Conservation (phyloP, 192 early-diverging fungal species). For the Rhizoclosmatium globosum region DNA sequence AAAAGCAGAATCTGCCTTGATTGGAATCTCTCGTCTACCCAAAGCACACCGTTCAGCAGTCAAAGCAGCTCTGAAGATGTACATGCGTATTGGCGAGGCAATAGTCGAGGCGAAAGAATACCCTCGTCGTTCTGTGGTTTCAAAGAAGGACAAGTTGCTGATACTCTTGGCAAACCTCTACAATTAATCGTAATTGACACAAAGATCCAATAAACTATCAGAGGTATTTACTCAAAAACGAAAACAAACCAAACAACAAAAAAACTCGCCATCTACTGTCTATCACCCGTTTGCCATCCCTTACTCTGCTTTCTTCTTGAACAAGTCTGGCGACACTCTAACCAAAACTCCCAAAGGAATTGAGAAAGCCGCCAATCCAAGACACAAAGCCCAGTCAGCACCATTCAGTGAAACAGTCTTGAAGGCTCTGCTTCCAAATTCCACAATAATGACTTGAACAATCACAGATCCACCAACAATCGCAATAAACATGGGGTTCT, state of each 20-base stretch:
- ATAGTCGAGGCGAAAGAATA: slow-evolving; percentile 42
- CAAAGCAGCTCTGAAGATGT: slow-evolving; percentile 53
- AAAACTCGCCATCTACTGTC: no score
- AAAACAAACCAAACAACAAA: not conserved
- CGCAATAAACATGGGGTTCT: slow-evolving; percentile 81
- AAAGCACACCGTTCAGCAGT: slow-evolving; percentile 45
- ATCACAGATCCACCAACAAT: slow-evolving; percentile 81
- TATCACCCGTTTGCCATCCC: slow-evolving; percentile 15
- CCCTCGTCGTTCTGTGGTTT: slow-evolving; percentile 44
- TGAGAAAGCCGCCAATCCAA: slow-evolving; percentile 80
- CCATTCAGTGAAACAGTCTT: slow-evolving; percentile 72
- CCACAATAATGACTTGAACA: slow-evolving; percentile 87
- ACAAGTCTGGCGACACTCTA: slow-evolving; percentile 83
- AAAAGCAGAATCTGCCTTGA: slow-evolving; percentile 2
- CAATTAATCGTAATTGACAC: no score
- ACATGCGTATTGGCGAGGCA: slow-evolving; percentile 51
- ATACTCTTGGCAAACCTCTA: slow-evolving; percentile 14
- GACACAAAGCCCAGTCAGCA: slow-evolving; percentile 83
- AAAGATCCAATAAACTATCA: no score
- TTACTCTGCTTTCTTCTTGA: slow-evolving; percentile 30
- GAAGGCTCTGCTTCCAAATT: slow-evolving; percentile 91
- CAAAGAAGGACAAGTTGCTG: slow-evolving; percentile 1
- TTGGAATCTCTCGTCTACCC: slow-evolving; percentile 48
- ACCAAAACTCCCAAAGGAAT: slow-evolving; percentile 87
- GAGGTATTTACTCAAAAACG: not conserved